Percentiles rank a stretch among this genome's conserved stretches.
These are phyloP conservation scores for Beauveria varroae DNA, from an alignment of 2,329 filamentous ascomycete genomes.

Conservation along the genomic window DNA sequence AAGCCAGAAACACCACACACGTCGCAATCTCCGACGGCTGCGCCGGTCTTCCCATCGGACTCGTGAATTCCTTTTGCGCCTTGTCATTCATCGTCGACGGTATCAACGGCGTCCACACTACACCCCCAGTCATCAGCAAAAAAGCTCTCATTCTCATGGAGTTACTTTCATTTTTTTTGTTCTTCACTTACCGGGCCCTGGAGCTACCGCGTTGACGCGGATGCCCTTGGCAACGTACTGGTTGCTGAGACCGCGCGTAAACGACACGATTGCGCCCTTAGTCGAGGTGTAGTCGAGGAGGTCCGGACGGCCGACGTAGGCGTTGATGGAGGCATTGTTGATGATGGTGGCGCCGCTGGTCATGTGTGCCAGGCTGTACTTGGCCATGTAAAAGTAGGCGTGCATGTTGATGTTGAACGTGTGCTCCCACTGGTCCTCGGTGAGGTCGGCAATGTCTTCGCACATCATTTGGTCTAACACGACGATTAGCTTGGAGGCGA, in stretches of 20 bases:
- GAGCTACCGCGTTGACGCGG: slow-evolving; percentile 68
- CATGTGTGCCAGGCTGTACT: slow-evolving; percentile 71
- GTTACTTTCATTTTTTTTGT: too few relatives aligned
- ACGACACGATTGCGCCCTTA: slow-evolving; percentile 71
- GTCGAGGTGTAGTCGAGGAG: slow-evolving; percentile 76
- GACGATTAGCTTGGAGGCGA: not conserved
- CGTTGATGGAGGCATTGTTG: slow-evolving; percentile 80
- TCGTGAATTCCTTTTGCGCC: slow-evolving; percentile 64
- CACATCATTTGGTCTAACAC: slow-evolving; percentile 50
- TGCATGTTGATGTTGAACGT: slow-evolving; percentile 83
- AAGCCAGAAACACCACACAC: slow-evolving; percentile 74
- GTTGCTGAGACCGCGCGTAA: slow-evolving; percentile 70
- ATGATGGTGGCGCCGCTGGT: slow-evolving; percentile 68
- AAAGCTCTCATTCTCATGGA: too few relatives aligned
- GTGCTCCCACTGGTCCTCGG: slow-evolving; percentile 70
- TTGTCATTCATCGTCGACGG: slow-evolving; percentile 63
- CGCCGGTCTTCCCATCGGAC: slow-evolving; percentile 68
- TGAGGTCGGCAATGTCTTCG: slow-evolving; percentile 61
- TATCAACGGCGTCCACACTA: slow-evolving; percentile 69
- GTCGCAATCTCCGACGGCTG: slow-evolving; percentile 79
- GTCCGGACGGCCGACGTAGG: slow-evolving; percentile 72
- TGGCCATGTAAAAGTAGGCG: slow-evolving; percentile 71
- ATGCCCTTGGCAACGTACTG: slow-evolving; percentile 67
- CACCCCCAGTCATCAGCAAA: not conserved
- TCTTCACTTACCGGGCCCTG: slow-evolving; percentile 47